Evolutionary conservation across 179 eudicot species (phyloP), one percentile per base, ranked within the genome.

Genomic region (Vitellaria paradoxa): DNA sequence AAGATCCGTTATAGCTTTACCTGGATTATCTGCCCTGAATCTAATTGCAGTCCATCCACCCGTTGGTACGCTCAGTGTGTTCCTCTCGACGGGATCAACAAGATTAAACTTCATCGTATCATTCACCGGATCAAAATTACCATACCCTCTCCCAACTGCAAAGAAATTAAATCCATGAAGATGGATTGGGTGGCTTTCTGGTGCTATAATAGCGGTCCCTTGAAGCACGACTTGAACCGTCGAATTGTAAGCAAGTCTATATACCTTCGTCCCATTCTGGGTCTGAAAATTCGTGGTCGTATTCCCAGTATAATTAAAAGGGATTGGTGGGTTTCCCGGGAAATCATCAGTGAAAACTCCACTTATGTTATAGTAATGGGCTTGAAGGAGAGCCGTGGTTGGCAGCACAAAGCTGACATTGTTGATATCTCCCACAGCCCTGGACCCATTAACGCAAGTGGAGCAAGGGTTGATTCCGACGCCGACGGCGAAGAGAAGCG

Each of bases 11-110:
- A 0, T 42, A 13, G 61, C 26, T 23, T 64, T 86, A 91, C 97
- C 96, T 84, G 96, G 96, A 81, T 91, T 93, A 80, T 93, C 89
- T 10, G 96, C 97, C 68, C 81, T 84, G 78, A 93, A 93, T 79
- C 96, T 79, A 20, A 93, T 84, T n/a, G 91, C 97, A 62, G 84
- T 82, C 97, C 96, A 93, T 26, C 96, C 97, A 72, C 74, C 89
- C 2, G 92, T 86, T 9, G 97, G 91, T 14, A 88, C 89, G 53
- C 87, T 88, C 6, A 88, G 65, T 0, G 96, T 93, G 64, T 93
- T 93, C 80, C 92, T 74, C 85, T 91, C 93, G 49, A 88, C 85
- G 18, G 97, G 97, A 84, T 93, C 93, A 24, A 90, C 87, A 18
- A 91, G 87, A 83, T 93, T 93, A 47, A 87, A 91, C 0, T 64